Base-by-base conservation (phyloP, 106 monocot species). In the Acanthochlamys bracteata region DNA sequence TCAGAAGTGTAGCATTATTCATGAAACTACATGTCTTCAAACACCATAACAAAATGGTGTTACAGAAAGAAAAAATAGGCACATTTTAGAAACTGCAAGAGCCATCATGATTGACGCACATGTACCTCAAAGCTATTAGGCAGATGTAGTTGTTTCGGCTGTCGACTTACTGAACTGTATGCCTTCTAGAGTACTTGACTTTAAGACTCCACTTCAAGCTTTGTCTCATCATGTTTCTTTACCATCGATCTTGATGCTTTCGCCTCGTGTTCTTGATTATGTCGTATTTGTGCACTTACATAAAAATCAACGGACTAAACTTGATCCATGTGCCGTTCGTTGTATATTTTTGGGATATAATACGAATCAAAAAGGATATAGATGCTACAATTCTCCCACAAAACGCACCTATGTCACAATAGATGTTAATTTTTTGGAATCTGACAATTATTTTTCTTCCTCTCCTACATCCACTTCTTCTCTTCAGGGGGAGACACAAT, bases 131-230 rank as follows among this genome's bases (percentile, higher is more conserved):
- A 1, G 6, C 6, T 33, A 6, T 7, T 65, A 15, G 47, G 46
- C 49, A 24, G 22, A 49, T 17, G 65, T 51, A 51, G 19, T 65
- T 19, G 25, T 65, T 45, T 49, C 24, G 24, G 19, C 23, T 16
- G 52, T 24, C 47, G 46, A 49, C 24, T 14, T 65, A 24, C 25
- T 65, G 25, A 65, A 65, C 47, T 24, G 46, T 20, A 65, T 65
- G 22, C 65, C 24, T 49, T 49, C 47, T 49, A 41, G 0, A 49
- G 47, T 23, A 16, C 45, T 64, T 3, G 39, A 64, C 22, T 64
- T 64, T 39, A 6, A 64, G 14, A 16, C 15, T 14, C 43, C 42
- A 10, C 20, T 19, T 64, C 8, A 33, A 6, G 33, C 33, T 3
- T 33, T 33, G 33, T 33, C 33, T 33, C 33, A 33, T 33, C 33